phyloP scores from a whole-genome alignment of 202 grass and related monocot species.

The Digitaria exilis region DNA sequence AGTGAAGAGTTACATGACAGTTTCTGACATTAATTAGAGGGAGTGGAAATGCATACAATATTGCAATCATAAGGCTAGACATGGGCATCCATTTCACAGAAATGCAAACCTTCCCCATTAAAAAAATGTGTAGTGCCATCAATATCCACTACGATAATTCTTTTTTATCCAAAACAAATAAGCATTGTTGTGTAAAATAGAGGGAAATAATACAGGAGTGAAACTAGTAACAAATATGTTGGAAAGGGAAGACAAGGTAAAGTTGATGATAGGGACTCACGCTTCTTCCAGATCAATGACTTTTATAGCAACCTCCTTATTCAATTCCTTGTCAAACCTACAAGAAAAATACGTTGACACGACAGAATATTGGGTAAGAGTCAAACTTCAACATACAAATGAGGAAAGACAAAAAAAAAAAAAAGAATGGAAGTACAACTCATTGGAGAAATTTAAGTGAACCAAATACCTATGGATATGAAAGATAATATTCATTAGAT shows the following conservation, averaged over 20 bases:
- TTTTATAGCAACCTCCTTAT: conserved; percentile 96
- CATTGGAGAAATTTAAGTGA: not conserved
- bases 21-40: not conserved
- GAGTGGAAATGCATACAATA: not conserved
- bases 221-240: conserved; percentile 13
- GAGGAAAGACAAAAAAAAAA: not conserved
- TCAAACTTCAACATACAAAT: conserved; percentile 17
- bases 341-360: conserved; percentile 2
- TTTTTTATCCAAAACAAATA: conserved; percentile 11
- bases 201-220: conserved; percentile 10
- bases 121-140: not conserved
- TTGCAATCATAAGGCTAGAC: not conserved
- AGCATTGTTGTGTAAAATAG: conserved; percentile 3
- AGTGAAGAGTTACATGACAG: not conserved
- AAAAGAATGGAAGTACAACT: conserved; percentile 24
- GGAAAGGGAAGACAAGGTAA: conserved; percentile 15
- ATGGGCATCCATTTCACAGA: not conserved
- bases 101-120: not conserved
- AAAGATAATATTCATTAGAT: not conserved
- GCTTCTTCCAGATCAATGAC: conserved; percentile 99
- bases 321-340: conserved; percentile 93
- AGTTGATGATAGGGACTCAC: conserved; percentile 56
- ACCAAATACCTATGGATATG: not conserved
- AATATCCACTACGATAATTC: not conserved
- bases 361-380: conserved; percentile 17